These are phyloP conservation scores for Penicillium cosmopolitanum DNA, from an alignment of 495 filamentous ascomycete species.

Conservation along the genomic window DNA sequence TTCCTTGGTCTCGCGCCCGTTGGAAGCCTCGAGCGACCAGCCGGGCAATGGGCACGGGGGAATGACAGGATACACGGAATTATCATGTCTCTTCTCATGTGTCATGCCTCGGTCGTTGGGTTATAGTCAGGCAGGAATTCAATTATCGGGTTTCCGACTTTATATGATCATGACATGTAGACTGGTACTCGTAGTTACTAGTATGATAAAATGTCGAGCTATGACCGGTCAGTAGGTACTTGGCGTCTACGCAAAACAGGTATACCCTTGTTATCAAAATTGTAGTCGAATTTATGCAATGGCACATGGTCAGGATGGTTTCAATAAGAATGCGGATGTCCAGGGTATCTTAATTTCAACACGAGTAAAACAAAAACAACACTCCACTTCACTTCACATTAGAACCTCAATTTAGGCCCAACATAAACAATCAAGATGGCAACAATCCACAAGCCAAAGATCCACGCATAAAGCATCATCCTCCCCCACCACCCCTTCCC, in stretches of 20 bases:
- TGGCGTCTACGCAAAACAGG: too few species aligned
- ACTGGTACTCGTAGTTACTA: background rate
- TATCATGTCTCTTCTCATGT: slow-evolving; percentile 50
- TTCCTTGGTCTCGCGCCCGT: slow-evolving; percentile 38
- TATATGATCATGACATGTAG: background rate
- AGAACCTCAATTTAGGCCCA: slow-evolving; percentile 85
- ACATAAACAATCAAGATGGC: slow-evolving; percentile 78
- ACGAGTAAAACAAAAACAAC: background rate
- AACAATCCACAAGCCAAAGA: slow-evolving; percentile 75
- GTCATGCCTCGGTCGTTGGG: slow-evolving; percentile 48
- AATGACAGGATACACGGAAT: slow-evolving; percentile 40
- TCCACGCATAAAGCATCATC: slow-evolving; percentile 81
- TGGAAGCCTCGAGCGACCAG: slow-evolving; percentile 32
- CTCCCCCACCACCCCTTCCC: slow-evolving; percentile 86
- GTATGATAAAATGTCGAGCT: background rate
- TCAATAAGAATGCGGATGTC: background rate
- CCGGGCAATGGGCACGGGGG: slow-evolving; percentile 34
- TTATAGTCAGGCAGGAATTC: slow-evolving; percentile 42
- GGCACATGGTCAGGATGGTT: background rate
- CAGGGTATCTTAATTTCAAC: slow-evolving; percentile 16
- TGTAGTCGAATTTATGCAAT: too few species aligned
- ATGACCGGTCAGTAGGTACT: background rate
- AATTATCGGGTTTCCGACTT: slow-evolving; percentile 31
- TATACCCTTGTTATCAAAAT: too few species aligned
- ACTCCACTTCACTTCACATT: slow-evolving; percentile 1